phyloP scores from a whole-genome alignment of 2,329 filamentous ascomycete species.

The Claviceps purpurea region DNA sequence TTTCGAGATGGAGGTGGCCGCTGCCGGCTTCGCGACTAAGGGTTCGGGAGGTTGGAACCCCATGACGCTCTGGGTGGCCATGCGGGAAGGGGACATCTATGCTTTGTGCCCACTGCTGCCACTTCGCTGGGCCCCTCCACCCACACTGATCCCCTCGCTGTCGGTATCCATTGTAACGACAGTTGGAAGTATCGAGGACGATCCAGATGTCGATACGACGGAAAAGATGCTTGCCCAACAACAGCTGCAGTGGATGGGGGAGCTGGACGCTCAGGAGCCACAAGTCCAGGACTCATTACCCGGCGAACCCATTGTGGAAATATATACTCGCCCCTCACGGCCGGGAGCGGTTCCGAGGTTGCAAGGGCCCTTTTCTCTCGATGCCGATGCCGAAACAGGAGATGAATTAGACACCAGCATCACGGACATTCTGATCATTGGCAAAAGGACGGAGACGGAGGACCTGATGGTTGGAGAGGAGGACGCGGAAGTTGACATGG shows the following conservation, averaged over 20 bases:
- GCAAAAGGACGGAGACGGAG: constrained; percentile 45
- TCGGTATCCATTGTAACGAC: constrained; percentile 73
- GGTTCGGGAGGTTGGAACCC: constrained; percentile 76
- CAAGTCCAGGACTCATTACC: constrained; percentile 34
- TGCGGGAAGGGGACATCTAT: constrained; percentile 86
- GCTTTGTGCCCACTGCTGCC: constrained; percentile 84
- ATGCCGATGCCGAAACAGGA: constrained; percentile 40
- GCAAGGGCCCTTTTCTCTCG: constrained; percentile 48
- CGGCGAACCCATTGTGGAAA: constrained; percentile 37
- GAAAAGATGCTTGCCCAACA: constrained; percentile 47
- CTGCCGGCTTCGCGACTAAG: constrained; percentile 62
- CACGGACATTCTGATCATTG: constrained; percentile 50
- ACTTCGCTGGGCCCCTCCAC: constrained; percentile 67
- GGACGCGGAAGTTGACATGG: constrained; percentile 45
- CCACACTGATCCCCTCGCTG: constrained; percentile 66
- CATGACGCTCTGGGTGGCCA: constrained; percentile 96
- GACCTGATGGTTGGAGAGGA: constrained; percentile 53
- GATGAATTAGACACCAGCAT: constrained; percentile 43
- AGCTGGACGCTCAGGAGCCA: constrained; percentile 50
- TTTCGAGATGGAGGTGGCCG: constrained; percentile 87
- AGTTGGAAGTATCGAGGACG: constrained; percentile 47
- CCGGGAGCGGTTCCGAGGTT: constrained; percentile 46
- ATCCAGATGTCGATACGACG: constrained; percentile 36
- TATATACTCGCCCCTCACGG: constrained; percentile 42
- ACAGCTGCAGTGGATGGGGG: constrained; percentile 54